Percentiles rank a stretch among this genome's conserved stretches.
These are phyloP conservation scores for Blastobotrys raffinosifermentans DNA, from an alignment of 1,139 yeast species.

Conservation along the genomic window DNA sequence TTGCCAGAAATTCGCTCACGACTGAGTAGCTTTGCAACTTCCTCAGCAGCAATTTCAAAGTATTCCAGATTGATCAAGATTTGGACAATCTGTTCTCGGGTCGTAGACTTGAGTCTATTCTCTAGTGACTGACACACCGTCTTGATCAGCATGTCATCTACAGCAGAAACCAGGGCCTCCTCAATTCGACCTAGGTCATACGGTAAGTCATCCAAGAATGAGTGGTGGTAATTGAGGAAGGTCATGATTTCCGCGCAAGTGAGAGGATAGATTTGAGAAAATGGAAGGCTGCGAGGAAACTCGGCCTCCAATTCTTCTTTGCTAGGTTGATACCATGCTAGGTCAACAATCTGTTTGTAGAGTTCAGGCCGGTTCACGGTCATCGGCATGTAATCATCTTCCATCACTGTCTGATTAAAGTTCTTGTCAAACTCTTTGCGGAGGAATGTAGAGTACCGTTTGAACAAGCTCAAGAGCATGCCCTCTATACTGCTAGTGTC, in stretches of 20 bases:
- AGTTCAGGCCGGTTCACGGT: slow-evolving; percentile 54
- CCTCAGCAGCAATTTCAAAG: slow-evolving; percentile 53
- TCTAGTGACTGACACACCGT: slow-evolving; percentile 65
- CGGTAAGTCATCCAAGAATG: slow-evolving; percentile 55
- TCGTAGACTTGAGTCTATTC: slow-evolving; percentile 57
- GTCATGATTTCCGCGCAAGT: slow-evolving; percentile 71
- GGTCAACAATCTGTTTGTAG: slow-evolving; percentile 55
- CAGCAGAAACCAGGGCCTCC: slow-evolving; percentile 42
- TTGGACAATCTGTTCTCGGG: slow-evolving; percentile 88
- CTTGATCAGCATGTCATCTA: slow-evolving; percentile 64
- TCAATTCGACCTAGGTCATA: slow-evolving; percentile 47
- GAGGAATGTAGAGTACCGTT: slow-evolving; percentile 52
- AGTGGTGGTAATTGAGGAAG: slow-evolving; percentile 54
- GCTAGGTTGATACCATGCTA: slow-evolving; percentile 63
- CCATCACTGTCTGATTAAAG: slow-evolving; percentile 57
- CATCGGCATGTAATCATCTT: slow-evolving; percentile 88
- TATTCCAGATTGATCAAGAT: slow-evolving; percentile 83
- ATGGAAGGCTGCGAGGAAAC: slow-evolving; percentile 78
- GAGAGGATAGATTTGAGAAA: slow-evolving; percentile 82
- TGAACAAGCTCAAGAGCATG: slow-evolving; percentile 53
- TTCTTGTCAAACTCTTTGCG: slow-evolving; percentile 54
- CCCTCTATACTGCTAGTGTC: slow-evolving; percentile 58
- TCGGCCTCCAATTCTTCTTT: slow-evolving; percentile 39
- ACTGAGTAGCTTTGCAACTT: slow-evolving; percentile 36
- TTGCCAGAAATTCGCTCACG: slow-evolving; percentile 35